Evolutionary conservation across 2,329 filamentous ascomycete species (phyloP), one percentile per base, ranked within the genome.

Genomic region (Pyrenophora tritici-repentis): DNA sequence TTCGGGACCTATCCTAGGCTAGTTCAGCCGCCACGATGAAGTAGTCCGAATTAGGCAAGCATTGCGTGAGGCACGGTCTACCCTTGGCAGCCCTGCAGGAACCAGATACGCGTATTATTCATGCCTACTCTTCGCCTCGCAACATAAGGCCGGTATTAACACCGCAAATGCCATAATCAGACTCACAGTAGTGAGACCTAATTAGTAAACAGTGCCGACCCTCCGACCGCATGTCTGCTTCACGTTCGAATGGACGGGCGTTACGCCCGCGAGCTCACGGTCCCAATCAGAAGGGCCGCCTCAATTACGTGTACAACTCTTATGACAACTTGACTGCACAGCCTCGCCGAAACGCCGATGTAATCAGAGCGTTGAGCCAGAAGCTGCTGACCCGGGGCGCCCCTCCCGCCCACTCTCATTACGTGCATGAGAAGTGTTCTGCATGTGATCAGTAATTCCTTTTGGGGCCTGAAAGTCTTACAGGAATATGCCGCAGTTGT

Each of bases 21-120:
- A 50, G 53, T 47, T 18, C 20, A 36, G 42, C 32, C 31, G 35
- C 32, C 22, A 41, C 22, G 26, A 17, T 26, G 42, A 44, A 26
- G 33, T 51, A 50, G 36, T 34, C 53, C 44, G 31, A 14, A 56
- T 51, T 45, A 39, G 56, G 56, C 46, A 52, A 39, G 41, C 53
- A 50, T 46, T 47, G 47, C 44, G 50, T 37, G 26, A 16, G 14
- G 50, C 47, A 53, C 46, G 47, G 47, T 38, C 26, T 26, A 6
- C 24, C 9, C 24, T 26, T 10, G 24, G 24, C 26, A 3, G 26
- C 42, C 46, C 16, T 43, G 33, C 41, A 35, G 33, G 38, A 48
- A 41, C 35, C 29, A 36, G 14, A 14, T 18, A 40, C 39, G 29
- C 33, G 29, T 34, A 45, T 31, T 46, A 46, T 31, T 32, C 32